Base-by-base conservation (phyloP, 1,284 basidiomycete species). In the Waitea zeae region DNA sequence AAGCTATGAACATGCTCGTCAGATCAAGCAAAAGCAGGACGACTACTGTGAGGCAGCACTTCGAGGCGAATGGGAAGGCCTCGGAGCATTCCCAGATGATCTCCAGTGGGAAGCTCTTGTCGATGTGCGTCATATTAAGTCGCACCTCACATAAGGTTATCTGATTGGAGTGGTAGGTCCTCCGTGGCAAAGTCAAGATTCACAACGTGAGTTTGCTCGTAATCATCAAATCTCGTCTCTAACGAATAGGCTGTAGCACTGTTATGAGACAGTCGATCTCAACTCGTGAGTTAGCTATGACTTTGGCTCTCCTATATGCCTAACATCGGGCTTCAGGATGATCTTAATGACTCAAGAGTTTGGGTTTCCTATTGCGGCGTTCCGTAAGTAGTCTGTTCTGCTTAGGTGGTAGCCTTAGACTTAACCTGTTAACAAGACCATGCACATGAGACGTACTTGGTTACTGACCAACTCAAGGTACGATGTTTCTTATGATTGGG, bases 241-340 rank as follows among this genome's bases (percentile, higher is more conserved):
- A 38, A 59, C 77, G 42, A 81, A 80, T 59, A 74, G 74, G 39
- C 15, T 7, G 22, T 7, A 7, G 5, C 80, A 86, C 48, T 84
- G 79, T 41, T 84, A 87, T 42, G 78, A 83, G 52, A 70, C 80
- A 0, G 74, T 79, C 15, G 87, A 92, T 47, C 52, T 90, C 18
- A 82, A 87, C 46, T n/a, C n/a, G n/a, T n/a, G n/a, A n/a, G n/a
- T n/a, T n/a, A n/a, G n/a, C n/a, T n/a, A n/a, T n/a, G n/a, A n/a
- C n/a, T n/a, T n/a, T n/a, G n/a, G n/a, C n/a, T n/a, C n/a, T n/a
- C n/a, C n/a, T n/a, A n/a, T n/a, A n/a, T n/a, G n/a, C n/a, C n/a
- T n/a, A n/a, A n/a, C n/a, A n/a, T n/a, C n/a, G n/a, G n/a, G n/a
- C n/a, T n/a, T n/a, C n/a, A n/a, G n/a, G n/a, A n/a, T n/a, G n/a